A percentile compares a stretch with the other conserved stretches of the same genome.
phyloP scores from a whole-genome alignment of 2,329 filamentous ascomycete genomes.

The Aspergillus oerlinghausenensis region DNA sequence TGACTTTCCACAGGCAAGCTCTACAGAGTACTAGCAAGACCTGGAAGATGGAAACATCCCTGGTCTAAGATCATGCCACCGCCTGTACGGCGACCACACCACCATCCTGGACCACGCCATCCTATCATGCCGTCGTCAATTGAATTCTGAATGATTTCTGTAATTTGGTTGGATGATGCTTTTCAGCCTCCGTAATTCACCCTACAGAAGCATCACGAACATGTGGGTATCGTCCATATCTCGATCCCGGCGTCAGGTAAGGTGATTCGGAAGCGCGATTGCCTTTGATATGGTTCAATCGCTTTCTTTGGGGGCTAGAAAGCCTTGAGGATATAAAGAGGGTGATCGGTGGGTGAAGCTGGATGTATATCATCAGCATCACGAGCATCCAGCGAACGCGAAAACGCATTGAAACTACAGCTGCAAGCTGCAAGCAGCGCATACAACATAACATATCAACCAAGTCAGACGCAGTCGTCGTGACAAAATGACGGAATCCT shows the following conservation, averaged over 20 bases:
- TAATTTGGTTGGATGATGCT: neutral
- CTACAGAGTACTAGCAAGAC: neutral
- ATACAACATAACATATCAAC: neutral
- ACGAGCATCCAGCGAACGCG: no score
- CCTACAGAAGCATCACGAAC: neutral
- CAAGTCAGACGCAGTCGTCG: neutral
- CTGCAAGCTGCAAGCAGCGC: neutral
- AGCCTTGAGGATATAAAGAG: neutral
- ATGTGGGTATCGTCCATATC: neutral
- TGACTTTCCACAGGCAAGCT: neutral
- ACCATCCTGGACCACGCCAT: neutral
- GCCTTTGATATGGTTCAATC: neutral
- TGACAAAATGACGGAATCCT: slow-evolving; percentile 7
- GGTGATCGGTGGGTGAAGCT: neutral
- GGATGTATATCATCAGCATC: no score
- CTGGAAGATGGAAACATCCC: neutral
- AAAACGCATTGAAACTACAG: no score
- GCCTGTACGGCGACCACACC: neutral
- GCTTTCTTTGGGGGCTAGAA: neutral
- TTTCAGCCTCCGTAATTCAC: neutral
- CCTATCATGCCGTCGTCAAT: neutral
- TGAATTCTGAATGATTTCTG: neutral
- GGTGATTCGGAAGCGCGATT: neutral
- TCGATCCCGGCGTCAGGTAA: neutral
- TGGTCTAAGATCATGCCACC: neutral